A percentile compares a stretch with the other conserved stretches of the same genome.
Conservation (phyloP, 192 early-diverging fungal species). For the Paraglomus brasilianum region DNA sequence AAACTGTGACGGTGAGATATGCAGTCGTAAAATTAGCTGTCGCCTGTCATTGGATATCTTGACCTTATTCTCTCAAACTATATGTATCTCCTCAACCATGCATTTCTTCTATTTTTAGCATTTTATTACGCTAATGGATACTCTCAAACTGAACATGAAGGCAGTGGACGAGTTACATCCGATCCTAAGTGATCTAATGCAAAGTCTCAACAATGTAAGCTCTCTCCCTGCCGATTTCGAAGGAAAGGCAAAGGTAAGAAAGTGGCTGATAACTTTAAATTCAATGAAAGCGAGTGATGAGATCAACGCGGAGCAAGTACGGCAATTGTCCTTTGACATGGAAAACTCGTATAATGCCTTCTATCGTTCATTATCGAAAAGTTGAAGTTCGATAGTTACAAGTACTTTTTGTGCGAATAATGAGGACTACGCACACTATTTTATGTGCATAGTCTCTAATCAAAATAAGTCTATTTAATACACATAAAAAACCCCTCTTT, state of each 20-base stretch:
- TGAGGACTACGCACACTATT: no score
- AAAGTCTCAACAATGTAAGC: constrained; percentile 80
- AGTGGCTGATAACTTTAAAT: constrained; percentile 90
- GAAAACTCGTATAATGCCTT: constrained; percentile 72
- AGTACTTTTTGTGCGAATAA: no score
- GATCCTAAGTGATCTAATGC: constrained; percentile 79
- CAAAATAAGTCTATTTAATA: no score
- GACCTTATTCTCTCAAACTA: not conserved
- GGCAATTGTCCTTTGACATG: constrained; percentile 93
- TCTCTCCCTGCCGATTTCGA: constrained; percentile 76
- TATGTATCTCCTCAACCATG: not conserved
- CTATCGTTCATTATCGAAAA: constrained; percentile 42
- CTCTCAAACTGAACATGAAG: constrained; percentile 74
- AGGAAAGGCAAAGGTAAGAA: constrained; percentile 76
- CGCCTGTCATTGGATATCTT: not conserved
- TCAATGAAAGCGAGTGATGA: constrained; percentile 92
- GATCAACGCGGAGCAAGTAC: constrained; percentile 77
- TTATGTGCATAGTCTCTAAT: no score
- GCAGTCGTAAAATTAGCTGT: not conserved
- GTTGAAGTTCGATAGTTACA: no score
- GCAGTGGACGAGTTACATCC: constrained; percentile 94
- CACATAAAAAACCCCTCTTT: no score
- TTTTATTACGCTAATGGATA: constrained; percentile 94
- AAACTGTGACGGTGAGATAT: constrained; percentile 59
- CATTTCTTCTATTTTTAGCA: constrained; percentile 45